A percentile compares a stretch with the other conserved stretches of the same genome.
Conservation (phyloP, 495 filamentous ascomycete species). For the Penicillium roqueforti region DNA sequence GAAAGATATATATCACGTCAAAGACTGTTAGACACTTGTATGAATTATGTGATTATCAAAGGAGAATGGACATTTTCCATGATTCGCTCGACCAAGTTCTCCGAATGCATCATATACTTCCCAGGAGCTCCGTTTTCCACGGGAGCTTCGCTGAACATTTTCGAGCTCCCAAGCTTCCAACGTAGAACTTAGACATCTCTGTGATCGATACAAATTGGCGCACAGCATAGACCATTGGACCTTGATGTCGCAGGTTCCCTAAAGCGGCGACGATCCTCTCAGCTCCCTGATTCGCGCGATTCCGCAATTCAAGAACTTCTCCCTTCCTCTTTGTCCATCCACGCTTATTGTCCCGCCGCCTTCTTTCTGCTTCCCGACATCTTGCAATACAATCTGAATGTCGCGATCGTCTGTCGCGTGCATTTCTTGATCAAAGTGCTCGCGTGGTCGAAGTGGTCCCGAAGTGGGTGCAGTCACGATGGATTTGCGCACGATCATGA, state of each 20-base stretch:
- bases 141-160: neutral
- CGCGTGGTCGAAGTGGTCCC: conserved; percentile 24
- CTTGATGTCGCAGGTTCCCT: conserved; percentile 7
- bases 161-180: conserved; percentile 3
- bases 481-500: conserved; percentile 55
- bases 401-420: conserved; percentile 18
- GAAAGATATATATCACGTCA: neutral
- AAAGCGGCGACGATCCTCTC: conserved; percentile 14
- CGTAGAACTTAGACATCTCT: neutral
- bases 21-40: neutral
- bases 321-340: conserved; percentile 24
- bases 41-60: neutral
- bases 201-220: neutral
- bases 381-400: conserved; percentile 18
- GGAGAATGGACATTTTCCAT: neutral
- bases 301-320: conserved; percentile 30
- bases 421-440: conserved; percentile 15
- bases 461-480: conserved; percentile 33
- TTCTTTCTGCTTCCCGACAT: conserved; percentile 11
- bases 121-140: conserved; percentile 1
- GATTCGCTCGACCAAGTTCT: neutral
- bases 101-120: conserved; percentile 6
- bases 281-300: conserved; percentile 18
- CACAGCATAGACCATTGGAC: neutral
- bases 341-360: conserved; percentile 13